A percentile compares a stretch with the other conserved stretches of the same genome.
Conservation (phyloP, 1,284 basidiomycete species). For the Coriolopsis trogii region DNA sequence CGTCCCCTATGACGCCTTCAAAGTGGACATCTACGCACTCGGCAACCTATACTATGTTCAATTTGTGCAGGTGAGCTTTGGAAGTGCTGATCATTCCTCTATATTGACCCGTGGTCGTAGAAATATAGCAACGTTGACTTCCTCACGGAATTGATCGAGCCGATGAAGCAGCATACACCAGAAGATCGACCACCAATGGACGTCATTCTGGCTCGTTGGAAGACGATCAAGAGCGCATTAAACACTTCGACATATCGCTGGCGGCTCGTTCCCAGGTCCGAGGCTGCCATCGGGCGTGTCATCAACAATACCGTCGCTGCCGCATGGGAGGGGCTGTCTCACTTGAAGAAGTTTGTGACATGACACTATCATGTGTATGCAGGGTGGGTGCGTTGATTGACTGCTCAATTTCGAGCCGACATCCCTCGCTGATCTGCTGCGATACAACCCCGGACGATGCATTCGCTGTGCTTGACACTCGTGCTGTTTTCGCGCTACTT, state of each 20-base stretch:
- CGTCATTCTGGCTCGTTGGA: not conserved
- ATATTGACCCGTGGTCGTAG: not conserved
- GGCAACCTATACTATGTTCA: constrained; percentile 19
- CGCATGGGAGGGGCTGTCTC: constrained; percentile 18
- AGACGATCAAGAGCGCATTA: not conserved
- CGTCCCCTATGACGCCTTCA: constrained; percentile 32
- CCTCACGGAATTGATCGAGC: constrained; percentile 1
- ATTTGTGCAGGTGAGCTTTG: constrained; percentile 23
- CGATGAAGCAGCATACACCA: constrained; percentile 2
- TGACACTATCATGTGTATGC: not conserved
- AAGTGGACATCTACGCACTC: constrained; percentile 33
- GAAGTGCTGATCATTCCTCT: constrained; percentile 29
- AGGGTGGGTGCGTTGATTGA: not conserved
- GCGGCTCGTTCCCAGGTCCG: constrained; percentile 12
- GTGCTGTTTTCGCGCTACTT: too few species aligned
- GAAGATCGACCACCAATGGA: not conserved
- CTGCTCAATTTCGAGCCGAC: not conserved
- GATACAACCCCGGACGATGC: too few species aligned
- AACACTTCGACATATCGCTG: constrained; percentile 1
- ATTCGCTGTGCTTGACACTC: too few species aligned
- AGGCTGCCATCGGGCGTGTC: constrained; percentile 12
- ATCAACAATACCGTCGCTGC: constrained; percentile 21
- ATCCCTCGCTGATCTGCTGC: not conserved
- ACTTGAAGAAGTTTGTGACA: constrained; percentile 1
- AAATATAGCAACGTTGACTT: constrained; percentile 6